Evolutionary conservation across 768 basidiomycete species (phyloP), one percentile per base, ranked within the genome.

Genomic region (Mycena kentingensis): DNA sequence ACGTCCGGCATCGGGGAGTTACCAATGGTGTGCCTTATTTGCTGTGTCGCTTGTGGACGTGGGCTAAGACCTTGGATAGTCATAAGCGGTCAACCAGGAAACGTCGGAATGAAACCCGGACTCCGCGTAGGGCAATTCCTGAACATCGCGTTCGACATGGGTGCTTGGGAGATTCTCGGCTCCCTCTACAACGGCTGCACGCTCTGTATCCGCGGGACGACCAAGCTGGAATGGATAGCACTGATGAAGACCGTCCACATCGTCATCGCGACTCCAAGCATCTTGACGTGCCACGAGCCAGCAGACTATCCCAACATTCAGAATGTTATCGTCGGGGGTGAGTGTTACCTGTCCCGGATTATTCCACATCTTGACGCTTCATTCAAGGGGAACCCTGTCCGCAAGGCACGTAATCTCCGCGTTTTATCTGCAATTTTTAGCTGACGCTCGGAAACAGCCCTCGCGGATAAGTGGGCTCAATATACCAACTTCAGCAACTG

Each of bases 121-220:
- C 56, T 69, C 12, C 66, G 72, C 15, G 76, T 77, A 18, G 68
- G 71, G 5, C 76, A 77, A 57, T 65, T 76, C n/a, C 64, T 77
- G 29, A 76, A 76, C 51, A 67, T 77, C 29, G 74, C 73, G 4
- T 77, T 77, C 55, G 76, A 77, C 55, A 76, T 77, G 74, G 71
- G 72, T 34, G 74, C 73, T 10, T 77, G 76, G 76, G 76, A 78
- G 60, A 73, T 73, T 13, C 70, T 77, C 18, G 74, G 73, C 7
- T 68, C 75, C 16, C 66, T 78, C 25, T 67, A 65, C 54, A 77
- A 77, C 54, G 77, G 76, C 2, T 71, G 71, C 53, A 77, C 76
- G 1, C 69, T 78, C 5, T 75, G 73, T 64, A 63, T 78, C 18
- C 70, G 77, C 18, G 77, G 77, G 10, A 75, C 73, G 47, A 67